A percentile compares a stretch with the other conserved stretches of the same genome.
Conservation (phyloP, 2,329 filamentous ascomycete species). For the Monilinia vaccinii-corymbosi region DNA sequence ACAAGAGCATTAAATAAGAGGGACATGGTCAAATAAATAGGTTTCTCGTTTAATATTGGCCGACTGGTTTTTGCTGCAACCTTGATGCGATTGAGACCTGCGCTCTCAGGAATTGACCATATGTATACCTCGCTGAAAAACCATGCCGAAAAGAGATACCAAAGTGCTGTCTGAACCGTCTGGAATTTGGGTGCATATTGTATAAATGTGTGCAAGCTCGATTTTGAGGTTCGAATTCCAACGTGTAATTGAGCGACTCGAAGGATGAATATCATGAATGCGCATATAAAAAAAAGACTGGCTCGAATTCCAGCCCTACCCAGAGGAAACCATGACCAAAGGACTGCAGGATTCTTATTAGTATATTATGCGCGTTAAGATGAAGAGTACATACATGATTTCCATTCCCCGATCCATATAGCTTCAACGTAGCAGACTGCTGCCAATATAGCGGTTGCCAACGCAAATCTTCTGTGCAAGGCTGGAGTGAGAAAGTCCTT, state of each 20-base stretch:
- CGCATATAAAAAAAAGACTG: constrained; percentile 64
- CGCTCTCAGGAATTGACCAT: constrained; percentile 52
- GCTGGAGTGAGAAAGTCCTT: constrained; percentile 81
- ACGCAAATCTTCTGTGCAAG: constrained; percentile 77
- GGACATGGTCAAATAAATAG: constrained; percentile 68
- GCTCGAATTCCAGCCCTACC: constrained; percentile 67
- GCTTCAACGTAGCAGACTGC: constrained; percentile 65
- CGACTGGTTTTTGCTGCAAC: constrained; percentile 61
- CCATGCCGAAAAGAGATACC: constrained; percentile 70
- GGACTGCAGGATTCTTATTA: constrained; percentile 39
- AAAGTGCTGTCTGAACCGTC: constrained; percentile 60
- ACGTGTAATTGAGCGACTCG: constrained; percentile 78
- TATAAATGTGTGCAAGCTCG: constrained; percentile 55
- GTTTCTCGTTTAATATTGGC: constrained; percentile 73
- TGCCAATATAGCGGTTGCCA: constrained; percentile 62
- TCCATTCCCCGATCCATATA: constrained; percentile 59
- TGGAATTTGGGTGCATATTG: constrained; percentile 44
- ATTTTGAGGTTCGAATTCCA: constrained; percentile 61
- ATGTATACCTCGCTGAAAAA: constrained; percentile 76
- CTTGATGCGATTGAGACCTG: constrained; percentile 65
- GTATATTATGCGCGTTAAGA: not conserved
- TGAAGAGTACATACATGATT: constrained; percentile 40
- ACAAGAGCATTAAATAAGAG: constrained; percentile 58
- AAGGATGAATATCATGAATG: constrained; percentile 70
- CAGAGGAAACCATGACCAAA: constrained; percentile 84